These are phyloP conservation scores for Epichloe festucae DNA, from an alignment of 2,329 filamentous ascomycete genomes.

Conservation along the genomic window DNA sequence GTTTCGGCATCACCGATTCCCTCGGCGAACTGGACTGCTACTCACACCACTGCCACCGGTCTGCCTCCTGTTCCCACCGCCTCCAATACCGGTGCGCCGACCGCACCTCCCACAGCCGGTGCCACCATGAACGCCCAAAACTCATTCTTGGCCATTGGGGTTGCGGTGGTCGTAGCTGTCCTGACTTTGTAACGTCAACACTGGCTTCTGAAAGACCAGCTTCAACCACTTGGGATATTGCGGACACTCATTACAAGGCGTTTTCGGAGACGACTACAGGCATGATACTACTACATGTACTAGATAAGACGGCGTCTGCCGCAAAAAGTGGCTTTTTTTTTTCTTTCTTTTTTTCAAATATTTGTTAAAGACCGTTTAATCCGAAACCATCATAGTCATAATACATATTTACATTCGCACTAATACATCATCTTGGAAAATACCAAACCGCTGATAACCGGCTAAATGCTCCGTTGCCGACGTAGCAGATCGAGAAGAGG, in stretches of 20 bases:
- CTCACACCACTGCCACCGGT: background rate
- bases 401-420: background rate
- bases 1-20: background rate
- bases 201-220: background rate
- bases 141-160: slow-evolving; percentile 6
- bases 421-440: background rate
- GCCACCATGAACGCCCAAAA: slow-evolving; percentile 4
- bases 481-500: no score
- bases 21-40: slow-evolving; percentile 1
- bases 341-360: background rate
- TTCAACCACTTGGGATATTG: background rate
- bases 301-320: background rate
- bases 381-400: background rate
- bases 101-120: background rate
- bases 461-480: no score
- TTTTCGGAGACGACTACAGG: background rate
- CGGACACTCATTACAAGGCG: background rate
- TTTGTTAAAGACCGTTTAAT: background rate
- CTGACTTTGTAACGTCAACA: slow-evolving; percentile 2
- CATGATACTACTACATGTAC: background rate
- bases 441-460: no score
- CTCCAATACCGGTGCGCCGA: background rate
- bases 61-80: background rate
- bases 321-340: no score
- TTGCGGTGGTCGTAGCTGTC: slow-evolving; percentile 5